Conservation (phyloP, 768 basidiomycete genomes). For the Russula earlei region DNA sequence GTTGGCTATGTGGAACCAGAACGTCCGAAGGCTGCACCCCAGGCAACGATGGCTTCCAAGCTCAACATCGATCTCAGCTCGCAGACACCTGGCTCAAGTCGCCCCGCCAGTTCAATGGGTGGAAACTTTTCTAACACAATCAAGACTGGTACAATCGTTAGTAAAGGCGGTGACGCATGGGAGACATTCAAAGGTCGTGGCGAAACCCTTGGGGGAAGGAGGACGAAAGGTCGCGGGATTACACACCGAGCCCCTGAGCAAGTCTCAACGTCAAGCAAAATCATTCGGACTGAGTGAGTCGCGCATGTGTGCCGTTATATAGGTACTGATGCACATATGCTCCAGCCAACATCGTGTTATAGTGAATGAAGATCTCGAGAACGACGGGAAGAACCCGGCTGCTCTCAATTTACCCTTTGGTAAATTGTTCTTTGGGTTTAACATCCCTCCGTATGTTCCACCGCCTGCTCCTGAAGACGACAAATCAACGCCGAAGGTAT, state of each 20-base stretch:
- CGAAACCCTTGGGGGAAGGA: conserved; percentile 80
- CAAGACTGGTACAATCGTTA: conserved; percentile 42
- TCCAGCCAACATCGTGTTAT: conserved; percentile 73
- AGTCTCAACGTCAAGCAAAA: conserved; percentile 74
- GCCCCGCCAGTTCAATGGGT: conserved; percentile 66
- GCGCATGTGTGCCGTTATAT: not conserved
- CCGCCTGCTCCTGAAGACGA: conserved; percentile 26
- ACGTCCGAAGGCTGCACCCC: conserved; percentile 69
- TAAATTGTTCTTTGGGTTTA: conserved; percentile 95
- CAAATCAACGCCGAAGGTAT: conserved; percentile 19
- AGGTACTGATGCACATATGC: conserved; percentile 18
- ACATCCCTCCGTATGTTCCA: conserved; percentile 58
- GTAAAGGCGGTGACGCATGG: conserved; percentile 76
- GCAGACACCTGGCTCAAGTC: conserved; percentile 75
- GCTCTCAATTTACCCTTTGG: conserved; percentile 87
- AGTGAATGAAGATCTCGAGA: conserved; percentile 68
- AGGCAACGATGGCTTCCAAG: conserved; percentile 91
- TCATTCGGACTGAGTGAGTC: conserved; percentile 82
- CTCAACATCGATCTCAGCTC: conserved; percentile 89
- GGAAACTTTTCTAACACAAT: conserved; percentile 53
- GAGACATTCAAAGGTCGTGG: conserved; percentile 97
- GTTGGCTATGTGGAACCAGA: conserved; percentile 93
- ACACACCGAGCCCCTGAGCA: conserved; percentile 74
- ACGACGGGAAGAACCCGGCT: conserved; percentile 74
- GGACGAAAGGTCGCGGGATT: conserved; percentile 92